phyloP scores from a whole-genome alignment of 208 protist genomes.

The Trypanosoma rangeli region DNA sequence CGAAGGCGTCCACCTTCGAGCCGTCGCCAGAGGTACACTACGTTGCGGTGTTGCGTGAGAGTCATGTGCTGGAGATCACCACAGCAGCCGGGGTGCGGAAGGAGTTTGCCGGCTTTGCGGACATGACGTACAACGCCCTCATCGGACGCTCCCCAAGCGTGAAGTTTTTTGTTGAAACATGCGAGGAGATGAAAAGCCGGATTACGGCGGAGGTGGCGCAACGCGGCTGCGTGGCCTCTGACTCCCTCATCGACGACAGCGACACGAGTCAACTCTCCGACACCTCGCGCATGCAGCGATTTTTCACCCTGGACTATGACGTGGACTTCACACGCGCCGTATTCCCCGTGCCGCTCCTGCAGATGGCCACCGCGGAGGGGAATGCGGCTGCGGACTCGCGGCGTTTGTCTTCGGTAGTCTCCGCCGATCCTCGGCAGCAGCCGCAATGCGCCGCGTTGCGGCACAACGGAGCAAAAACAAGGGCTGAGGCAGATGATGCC shows the following conservation, averaged over 20 bases:
- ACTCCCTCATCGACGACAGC: not conserved
- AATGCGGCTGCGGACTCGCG: not conserved
- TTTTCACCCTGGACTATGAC: conserved; percentile 84
- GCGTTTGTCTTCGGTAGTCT: not conserved
- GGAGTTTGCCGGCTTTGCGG: conserved; percentile 55
- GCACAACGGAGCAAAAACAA: not conserved
- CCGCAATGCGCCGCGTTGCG: not conserved
- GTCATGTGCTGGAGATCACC: conserved; percentile 60
- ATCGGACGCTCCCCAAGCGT: conserved; percentile 65
- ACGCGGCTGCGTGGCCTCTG: conserved; percentile 5
- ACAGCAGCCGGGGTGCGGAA: conserved; percentile 71
- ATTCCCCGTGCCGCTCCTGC: conserved; percentile 70
- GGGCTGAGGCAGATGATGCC: conserved; percentile 2
- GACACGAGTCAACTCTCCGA: conserved; percentile 30
- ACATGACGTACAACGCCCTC: conserved; percentile 81
- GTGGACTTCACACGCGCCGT: conserved; percentile 88
- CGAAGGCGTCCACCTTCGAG: conserved; percentile 27
- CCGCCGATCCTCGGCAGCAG: conserved; percentile 4
- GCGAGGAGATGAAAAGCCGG: conserved; percentile 68
- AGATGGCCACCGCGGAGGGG: conserved; percentile 1
- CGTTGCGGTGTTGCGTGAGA: conserved; percentile 28
- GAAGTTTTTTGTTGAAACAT: conserved; percentile 76
- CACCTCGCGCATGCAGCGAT: conserved; percentile 38
- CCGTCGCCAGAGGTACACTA: conserved; percentile 17
- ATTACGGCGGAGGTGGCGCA: conserved; percentile 52